phyloP scores from a whole-genome alignment of 1,284 basidiomycete species.

The Irpex sp. region DNA sequence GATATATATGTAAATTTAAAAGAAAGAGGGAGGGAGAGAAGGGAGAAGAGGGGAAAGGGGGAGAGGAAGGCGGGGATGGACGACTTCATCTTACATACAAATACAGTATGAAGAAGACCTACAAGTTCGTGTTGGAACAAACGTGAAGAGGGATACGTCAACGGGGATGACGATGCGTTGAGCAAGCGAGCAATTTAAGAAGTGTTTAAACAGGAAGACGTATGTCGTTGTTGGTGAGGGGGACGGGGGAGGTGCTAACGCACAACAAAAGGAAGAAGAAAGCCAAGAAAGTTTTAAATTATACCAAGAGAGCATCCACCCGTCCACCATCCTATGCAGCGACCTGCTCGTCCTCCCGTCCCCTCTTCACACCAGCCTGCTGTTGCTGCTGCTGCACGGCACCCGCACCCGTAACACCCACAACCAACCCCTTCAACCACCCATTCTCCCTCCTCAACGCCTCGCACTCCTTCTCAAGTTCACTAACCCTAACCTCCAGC shows the following conservation, averaged over 20 bases:
- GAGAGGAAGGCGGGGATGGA: neutral
- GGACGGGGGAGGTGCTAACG: neutral
- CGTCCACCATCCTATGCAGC: neutral
- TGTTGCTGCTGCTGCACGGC: conserved; percentile 25
- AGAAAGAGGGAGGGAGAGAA: neutral
- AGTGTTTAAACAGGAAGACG: neutral
- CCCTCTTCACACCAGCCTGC: conserved; percentile 14
- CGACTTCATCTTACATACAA: conserved; percentile 11
- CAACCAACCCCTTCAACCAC: conserved; percentile 91
- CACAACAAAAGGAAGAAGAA: neutral
- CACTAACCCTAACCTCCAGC: conserved; percentile 78
- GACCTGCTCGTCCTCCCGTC: conserved; percentile 13
- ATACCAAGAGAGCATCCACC: neutral
- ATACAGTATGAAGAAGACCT: conserved; percentile 12
- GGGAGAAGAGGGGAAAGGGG: neutral
- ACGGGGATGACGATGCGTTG: neutral
- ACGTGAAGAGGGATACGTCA: neutral
- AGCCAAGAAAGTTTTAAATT: neutral
- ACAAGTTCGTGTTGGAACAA: neutral
- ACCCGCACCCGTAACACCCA: conserved; percentile 67
- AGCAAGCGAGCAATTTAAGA: neutral
- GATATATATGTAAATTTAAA: neutral
- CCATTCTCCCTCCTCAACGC: conserved; percentile 90
- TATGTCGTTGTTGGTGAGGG: neutral
- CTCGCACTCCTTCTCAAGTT: conserved; percentile 90